Evolutionary conservation across 2,329 filamentous ascomycete genomes (phyloP), one percentile per base, ranked within the genome.

Genomic region (Ascochyta koolunga): DNA sequence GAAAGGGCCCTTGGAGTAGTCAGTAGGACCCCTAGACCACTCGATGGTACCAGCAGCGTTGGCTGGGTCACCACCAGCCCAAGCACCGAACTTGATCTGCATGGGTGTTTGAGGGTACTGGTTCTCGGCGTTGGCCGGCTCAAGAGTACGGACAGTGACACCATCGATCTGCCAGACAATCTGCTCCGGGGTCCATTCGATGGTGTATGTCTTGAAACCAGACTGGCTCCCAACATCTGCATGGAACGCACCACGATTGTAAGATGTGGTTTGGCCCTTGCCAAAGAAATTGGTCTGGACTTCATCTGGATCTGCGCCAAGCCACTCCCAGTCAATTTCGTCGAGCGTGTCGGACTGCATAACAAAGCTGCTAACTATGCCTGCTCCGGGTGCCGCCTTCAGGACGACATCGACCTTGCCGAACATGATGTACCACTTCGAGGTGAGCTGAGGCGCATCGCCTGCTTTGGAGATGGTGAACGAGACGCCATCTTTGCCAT

Each of bases 361-460:
- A 8, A 99, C 91, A 11, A 95, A 83, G 39, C 91, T 95, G 75
- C 91, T 96, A 61, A 99, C 93, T 66, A 99, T 97, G 55, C 95
- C 95, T 9, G 85, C 87, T 7, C 95, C 95, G 0, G 92, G 88
- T 9, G 95, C 92, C 22, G 91, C 87, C 77, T 93, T 93, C 80
- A 97, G 83, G 27, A 86, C 88, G 63, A 93, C 85, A 62, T 96
- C 89, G 70, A 97, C 90, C 60, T 88, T 89, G 63, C 95, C 95
- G 74, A 97, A 99, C 95, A 99, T 98, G 79, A 99, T 96, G 82
- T 97, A 98, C 85, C 96, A 98, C 68, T 95, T 86, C 57, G 92
- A 96, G 61, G 84, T 83, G 57, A 99, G 85, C 73, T 93, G 89
- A 0, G 95, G 95, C 3, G 91, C 85, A 71, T 99, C 91, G 52